Evolutionary conservation across 805 yeast genomes (phyloP), one percentile per base, ranked within the genome.

Genomic region (Yarrowia yakushimensis): DNA sequence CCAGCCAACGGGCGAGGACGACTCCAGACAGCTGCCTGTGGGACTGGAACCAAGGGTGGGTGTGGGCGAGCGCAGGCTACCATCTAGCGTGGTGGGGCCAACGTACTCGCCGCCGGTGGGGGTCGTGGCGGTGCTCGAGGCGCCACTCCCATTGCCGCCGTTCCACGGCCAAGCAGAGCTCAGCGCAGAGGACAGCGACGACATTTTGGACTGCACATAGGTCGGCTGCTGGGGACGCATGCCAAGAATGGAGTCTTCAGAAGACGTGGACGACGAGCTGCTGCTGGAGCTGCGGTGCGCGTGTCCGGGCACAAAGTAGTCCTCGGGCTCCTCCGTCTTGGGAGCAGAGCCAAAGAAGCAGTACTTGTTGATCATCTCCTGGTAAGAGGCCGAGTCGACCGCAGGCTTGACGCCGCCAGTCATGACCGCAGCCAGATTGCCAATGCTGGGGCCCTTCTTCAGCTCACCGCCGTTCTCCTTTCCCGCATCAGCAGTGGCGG

Each of bases 311-410:
- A 25, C 43, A 52, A 52, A 52, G 43, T 52, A 52, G 59, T 52
- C 43, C 43, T 52, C 59, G 27, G 59, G 59, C 43, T 52, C 59
- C 17, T 52, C 59, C 31, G 37, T 27, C 43, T 52, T 52, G 17
- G 59, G 59, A 7, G 59, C 59, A 15, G 34, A 27, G n/a, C 66
- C 68, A 66, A 73, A 74, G 64, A 76, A 76, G 66, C 79, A 76
- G 69, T 76, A 76, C 66, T 72, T 74, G 63, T 74, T 69, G 54
- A 76, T 66, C 50, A 76, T 67, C 55, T 71, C 75, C 66, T 76
- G 73, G 66, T 76, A 76, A n/a, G 72, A 66, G 10, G 70, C 60
- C 18, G 78, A 73, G 63, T 72, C 73, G 69, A 74, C 68, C 8
- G 70, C 64, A 41, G 73, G 73, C 60, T 67, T 63, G 30, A 50